Conservation (phyloP, 228 moss, liverwort and hornwort genomes). For the Sphagnum fallax region DNA sequence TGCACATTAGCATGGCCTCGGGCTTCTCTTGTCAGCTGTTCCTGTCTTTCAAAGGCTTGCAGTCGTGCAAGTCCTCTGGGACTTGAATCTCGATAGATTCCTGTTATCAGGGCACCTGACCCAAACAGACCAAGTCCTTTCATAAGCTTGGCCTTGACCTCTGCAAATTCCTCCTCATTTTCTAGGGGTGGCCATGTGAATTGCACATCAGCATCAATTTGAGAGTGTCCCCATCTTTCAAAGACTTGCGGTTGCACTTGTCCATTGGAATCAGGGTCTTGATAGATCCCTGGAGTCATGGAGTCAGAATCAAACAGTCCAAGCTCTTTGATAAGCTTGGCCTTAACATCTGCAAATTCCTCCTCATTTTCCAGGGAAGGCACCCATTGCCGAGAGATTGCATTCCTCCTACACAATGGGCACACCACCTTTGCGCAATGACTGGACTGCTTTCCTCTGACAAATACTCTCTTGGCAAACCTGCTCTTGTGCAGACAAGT, state of each 20-base stretch:
- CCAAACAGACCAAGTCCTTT: slow-evolving; percentile 24
- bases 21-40: slow-evolving; percentile 16
- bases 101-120: slow-evolving; percentile 26
- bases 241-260: too few species aligned
- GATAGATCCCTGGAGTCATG: slow-evolving; percentile 27
- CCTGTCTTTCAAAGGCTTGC: slow-evolving; percentile 31
- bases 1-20: slow-evolving; percentile 50
- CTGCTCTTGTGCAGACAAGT: too few species aligned
- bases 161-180: slow-evolving; percentile 21
- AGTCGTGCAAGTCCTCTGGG: slow-evolving; percentile 25
- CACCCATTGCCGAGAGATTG: too few species aligned
- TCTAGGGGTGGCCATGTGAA: neutral
- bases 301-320: slow-evolving; percentile 19
- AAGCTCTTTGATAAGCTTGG: slow-evolving; percentile 31
- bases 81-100: slow-evolving; percentile 34
- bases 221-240: too few species aligned
- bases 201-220: too few species aligned
- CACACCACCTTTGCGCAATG: too few species aligned
- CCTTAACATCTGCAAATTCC: slow-evolving; percentile 28
- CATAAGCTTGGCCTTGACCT: slow-evolving; percentile 26
- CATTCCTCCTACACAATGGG: too few species aligned
- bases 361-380: slow-evolving; percentile 1
- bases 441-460: too few species aligned
- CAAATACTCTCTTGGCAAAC: too few species aligned
- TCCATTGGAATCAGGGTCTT: slow-evolving; percentile 12